A percentile compares a stretch with the other conserved stretches of the same genome.
Conservation (phyloP, 2,329 filamentous ascomycete genomes). For the Didymella exigua region DNA sequence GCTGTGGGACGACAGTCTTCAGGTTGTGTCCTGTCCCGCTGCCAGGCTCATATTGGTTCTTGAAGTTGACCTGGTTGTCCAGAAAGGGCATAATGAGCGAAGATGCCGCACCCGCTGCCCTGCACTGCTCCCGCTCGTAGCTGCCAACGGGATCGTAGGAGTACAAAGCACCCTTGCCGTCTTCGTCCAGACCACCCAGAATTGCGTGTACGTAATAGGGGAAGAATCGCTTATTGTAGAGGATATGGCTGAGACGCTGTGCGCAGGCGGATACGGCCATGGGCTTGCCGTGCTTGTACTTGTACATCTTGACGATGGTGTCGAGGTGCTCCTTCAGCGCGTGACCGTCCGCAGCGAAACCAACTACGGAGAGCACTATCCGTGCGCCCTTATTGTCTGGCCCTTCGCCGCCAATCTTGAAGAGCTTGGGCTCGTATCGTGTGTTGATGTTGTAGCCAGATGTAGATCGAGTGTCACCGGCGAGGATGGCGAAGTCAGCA, state of each 20-base stretch:
- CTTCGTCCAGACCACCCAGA: constrained; percentile 89
- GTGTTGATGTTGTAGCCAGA: constrained; percentile 98
- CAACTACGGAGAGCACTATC: constrained; percentile 90
- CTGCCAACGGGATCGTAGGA: constrained; percentile 97
- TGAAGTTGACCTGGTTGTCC: constrained; percentile 99
- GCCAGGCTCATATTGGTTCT: constrained; percentile 94
- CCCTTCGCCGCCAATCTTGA: constrained; percentile 92
- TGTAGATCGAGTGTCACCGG: constrained; percentile 94
- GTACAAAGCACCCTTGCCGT: constrained; percentile 92
- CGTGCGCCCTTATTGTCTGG: constrained; percentile 82
- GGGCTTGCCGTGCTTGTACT: constrained; percentile 94
- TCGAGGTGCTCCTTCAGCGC: constrained; percentile 94
- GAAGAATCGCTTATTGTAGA: constrained; percentile 98
- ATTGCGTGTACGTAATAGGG: constrained; percentile 98
- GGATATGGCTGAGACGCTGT: constrained; percentile 90
- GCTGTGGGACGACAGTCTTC: constrained; percentile 70
- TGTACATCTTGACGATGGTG: constrained; percentile 97
- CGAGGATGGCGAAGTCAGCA: constrained; percentile 92
- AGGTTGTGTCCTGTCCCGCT: constrained; percentile 83
- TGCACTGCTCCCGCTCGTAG: constrained; percentile 96
- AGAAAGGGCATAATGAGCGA: constrained; percentile 98
- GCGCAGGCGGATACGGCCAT: constrained; percentile 95
- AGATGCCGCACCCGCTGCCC: constrained; percentile 87
- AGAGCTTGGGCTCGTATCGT: constrained; percentile 92
- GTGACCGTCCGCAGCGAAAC: constrained; percentile 92